Evolutionary conservation across 2,329 filamentous ascomycete genomes (phyloP), one percentile per base, ranked within the genome.

Genomic region (Phialophora verrucosa): DNA sequence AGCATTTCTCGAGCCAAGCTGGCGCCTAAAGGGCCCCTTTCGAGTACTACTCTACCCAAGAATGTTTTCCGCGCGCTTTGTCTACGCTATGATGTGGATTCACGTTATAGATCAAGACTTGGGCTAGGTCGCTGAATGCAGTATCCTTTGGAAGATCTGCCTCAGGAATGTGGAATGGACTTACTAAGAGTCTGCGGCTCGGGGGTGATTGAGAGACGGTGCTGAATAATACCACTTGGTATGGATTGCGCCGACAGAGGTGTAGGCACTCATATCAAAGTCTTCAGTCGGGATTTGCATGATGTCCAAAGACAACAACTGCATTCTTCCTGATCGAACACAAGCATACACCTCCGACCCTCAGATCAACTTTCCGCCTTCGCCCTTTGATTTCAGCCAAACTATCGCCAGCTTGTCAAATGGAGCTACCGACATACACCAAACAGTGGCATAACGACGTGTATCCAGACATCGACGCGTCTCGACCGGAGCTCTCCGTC

Each of bases 391-490:
- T 42, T 42, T 27, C 20, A 51, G 49, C 20, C 49, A 51, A 25
- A 27, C 7, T 5, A 51, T 51, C 10, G 49, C 25, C 23, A 51
- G 20, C 10, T 12, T 51, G 20, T 12, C 29, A 14, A 12, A 55
- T 55, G 53, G 25, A 31, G 25, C 17, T 64, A 10, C 69, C 71
- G 10, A 65, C 71, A 50, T 78, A 77, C 66, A 79, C 77, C 14
- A 74, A 73, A 17, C 73, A 71, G 25, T 70, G 64, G 5, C 76
- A 81, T 62, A 76, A 72, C 3, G 75, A 79, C 61, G 64, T 74
- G 10, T 82, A 82, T 63, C 74, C 77, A 27, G 73, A 77, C n/a
- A 77, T 81, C 47, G 75, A 81, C 49, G 79, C 78, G 6, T 71
- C 72, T 12, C 68, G 66, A 20, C 70, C 75, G 4, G 66, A 70